Conservation (phyloP, 805 yeast genomes). For the Nakazawaea sp. region DNA sequence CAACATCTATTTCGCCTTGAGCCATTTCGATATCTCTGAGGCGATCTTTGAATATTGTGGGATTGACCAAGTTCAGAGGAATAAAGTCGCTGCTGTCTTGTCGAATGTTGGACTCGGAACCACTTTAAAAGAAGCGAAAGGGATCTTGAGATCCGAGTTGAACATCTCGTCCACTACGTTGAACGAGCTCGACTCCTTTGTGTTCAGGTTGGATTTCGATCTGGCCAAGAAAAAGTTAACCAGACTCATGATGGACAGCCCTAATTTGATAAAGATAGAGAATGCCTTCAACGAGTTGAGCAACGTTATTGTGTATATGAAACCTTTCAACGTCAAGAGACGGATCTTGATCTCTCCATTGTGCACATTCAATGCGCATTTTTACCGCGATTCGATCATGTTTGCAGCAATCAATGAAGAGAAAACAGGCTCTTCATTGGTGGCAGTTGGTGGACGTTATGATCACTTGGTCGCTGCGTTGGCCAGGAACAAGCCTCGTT, state of each 20-base stretch:
- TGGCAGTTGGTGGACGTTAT: conserved; percentile 94
- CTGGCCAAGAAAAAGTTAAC: conserved; percentile 56
- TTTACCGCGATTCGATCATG: conserved; percentile 79
- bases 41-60: conserved; percentile 77
- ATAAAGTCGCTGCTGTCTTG: conserved; percentile 62
- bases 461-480: conserved; percentile 65
- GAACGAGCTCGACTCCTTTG: conserved; percentile 76
- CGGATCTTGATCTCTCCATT: conserved; percentile 69
- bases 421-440: conserved; percentile 35
- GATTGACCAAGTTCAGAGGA: conserved; percentile 65
- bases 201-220: conserved; percentile 65
- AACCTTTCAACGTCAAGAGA: conserved; percentile 52
- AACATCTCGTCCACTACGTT: conserved; percentile 75
- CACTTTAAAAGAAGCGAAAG: conserved; percentile 50
- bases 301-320: conserved; percentile 47
- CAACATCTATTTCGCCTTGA: conserved; percentile 55
- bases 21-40: conserved; percentile 76
- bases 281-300: conserved; percentile 55
- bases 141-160: conserved; percentile 48
- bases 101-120: conserved; percentile 72
- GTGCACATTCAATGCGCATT: conserved; percentile 74
- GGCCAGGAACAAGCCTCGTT: conserved; percentile 37
- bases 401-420: conserved; percentile 77
- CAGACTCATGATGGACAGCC: conserved; percentile 70
- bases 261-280: conserved; percentile 53